Percentiles rank a stretch among this genome's conserved stretches.
Conservation (phyloP, 257 asterid genomes). For the Ilex aquifolium region DNA sequence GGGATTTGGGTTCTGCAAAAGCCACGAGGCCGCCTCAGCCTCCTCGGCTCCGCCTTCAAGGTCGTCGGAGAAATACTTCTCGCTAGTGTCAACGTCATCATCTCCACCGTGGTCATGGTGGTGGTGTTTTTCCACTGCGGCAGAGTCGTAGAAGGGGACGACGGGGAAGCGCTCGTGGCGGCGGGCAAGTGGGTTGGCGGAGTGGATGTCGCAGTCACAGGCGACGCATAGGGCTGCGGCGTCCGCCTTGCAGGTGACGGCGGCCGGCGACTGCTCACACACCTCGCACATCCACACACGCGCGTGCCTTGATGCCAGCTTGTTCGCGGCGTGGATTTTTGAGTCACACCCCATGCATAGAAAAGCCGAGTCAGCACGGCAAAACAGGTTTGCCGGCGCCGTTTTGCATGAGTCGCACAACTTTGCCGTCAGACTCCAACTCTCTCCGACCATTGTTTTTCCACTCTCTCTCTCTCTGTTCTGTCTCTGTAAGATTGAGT, state of each 20-base stretch:
- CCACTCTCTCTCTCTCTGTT: background rate
- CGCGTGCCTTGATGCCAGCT: constrained; percentile 74
- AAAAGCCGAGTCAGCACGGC: constrained; percentile 77
- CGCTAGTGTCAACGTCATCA: background rate
- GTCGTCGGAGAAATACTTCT: background rate
- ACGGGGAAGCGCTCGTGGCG: constrained; percentile 82
- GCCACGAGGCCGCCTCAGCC: constrained; percentile 53
- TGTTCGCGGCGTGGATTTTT: constrained; percentile 68
- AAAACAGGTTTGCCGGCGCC: constrained; percentile 49
- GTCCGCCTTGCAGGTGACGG: constrained; percentile 84
- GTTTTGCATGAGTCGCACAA: constrained; percentile 70
- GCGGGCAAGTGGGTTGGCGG: constrained; percentile 81
- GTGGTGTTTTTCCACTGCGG: constrained; percentile 13
- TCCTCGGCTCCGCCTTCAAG: constrained; percentile 20
- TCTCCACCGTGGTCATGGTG: background rate
- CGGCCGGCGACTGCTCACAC: constrained; percentile 83
- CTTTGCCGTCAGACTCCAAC: constrained; percentile 61
- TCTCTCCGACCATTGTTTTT: constrained; percentile 41
- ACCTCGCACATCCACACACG: constrained; percentile 82
- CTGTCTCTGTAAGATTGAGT: background rate
- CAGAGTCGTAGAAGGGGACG: constrained; percentile 59
- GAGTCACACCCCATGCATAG: constrained; percentile 65
- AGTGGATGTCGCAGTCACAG: constrained; percentile 84
- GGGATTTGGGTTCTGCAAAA: constrained; percentile 31
- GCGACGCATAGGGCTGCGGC: constrained; percentile 74